Conservation (phyloP, 768 basidiomycete species). For the Pleurotus tuber-regium region DNA sequence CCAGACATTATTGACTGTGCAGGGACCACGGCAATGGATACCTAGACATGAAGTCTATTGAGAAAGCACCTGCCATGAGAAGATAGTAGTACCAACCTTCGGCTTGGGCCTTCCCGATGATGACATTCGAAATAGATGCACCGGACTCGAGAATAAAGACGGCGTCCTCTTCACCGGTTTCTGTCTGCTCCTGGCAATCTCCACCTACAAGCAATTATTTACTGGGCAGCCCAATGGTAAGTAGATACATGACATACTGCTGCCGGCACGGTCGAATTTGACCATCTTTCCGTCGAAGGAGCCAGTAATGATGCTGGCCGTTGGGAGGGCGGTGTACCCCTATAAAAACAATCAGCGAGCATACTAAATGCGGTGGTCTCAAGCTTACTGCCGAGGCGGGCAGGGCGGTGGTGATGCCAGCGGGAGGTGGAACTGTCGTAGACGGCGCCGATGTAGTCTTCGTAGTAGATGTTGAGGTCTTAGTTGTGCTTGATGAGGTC, state of each 20-base stretch:
- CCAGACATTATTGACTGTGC: constrained; percentile 28
- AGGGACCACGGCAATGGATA: constrained; percentile 27
- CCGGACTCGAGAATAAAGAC: constrained; percentile 27
- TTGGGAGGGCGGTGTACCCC: constrained; percentile 26
- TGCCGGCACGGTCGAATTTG: constrained; percentile 26
- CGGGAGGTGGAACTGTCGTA: constrained; percentile 12
- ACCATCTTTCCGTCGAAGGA: constrained; percentile 27
- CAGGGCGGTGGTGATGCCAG: constrained; percentile 21
- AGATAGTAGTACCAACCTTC: constrained; percentile 17
- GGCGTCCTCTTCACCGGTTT: constrained; percentile 27
- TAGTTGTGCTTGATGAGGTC: constrained; percentile 9
- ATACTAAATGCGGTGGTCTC: background rate
- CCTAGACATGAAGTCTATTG: constrained; percentile 8
- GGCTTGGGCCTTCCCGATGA: constrained; percentile 26
- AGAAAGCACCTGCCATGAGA: background rate
- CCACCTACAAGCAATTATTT: constrained; percentile 16
- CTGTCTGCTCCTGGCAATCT: constrained; percentile 22
- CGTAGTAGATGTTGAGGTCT: constrained; percentile 12
- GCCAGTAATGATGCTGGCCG: constrained; percentile 25
- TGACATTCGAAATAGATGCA: constrained; percentile 27
- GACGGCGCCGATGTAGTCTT: constrained; percentile 16
- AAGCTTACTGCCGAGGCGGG: constrained; percentile 25
- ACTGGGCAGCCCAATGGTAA: background rate
- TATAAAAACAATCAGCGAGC: constrained; percentile 1
- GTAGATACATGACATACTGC: constrained; percentile 18